A percentile compares a stretch with the other conserved stretches of the same genome.
phyloP scores from a whole-genome alignment of 345 rosid species.

The Populus nigra region DNA sequence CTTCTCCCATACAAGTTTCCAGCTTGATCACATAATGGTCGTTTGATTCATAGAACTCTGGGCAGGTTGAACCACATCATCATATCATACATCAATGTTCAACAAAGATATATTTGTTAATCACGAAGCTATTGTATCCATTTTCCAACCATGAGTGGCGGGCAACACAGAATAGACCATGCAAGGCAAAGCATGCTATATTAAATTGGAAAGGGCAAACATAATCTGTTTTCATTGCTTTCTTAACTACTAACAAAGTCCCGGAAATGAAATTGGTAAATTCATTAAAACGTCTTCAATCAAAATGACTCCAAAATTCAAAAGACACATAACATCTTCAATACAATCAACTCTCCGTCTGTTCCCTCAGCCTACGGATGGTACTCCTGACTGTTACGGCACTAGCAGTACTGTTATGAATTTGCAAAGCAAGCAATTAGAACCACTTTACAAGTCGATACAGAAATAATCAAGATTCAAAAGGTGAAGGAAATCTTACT shows the following conservation, averaged over 20 bases:
- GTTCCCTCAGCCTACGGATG: conserved; percentile 89
- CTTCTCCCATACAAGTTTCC: too few species aligned
- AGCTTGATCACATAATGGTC: too few species aligned
- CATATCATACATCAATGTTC: background rate
- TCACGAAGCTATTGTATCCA: background rate
- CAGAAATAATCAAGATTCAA: background rate
- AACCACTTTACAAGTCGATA: background rate
- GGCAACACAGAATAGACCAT: background rate
- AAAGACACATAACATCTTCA: background rate
- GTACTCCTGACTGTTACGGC: conserved; percentile 93
- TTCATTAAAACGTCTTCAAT: background rate
- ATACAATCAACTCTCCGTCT: conserved; percentile 63
- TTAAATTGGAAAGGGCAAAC: background rate
- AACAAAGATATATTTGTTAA: too few species aligned
- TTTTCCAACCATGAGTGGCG: background rate
- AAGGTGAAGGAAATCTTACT: conserved; percentile 37
- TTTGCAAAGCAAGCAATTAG: background rate
- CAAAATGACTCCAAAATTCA: background rate
- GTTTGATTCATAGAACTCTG: too few species aligned
- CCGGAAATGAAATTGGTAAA: background rate
- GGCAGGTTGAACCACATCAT: too few species aligned
- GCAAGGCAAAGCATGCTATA: background rate
- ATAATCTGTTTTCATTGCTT: background rate
- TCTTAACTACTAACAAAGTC: background rate
- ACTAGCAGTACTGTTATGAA: conserved; percentile 60